Base-by-base conservation (phyloP, 768 basidiomycete genomes). In the Crepidotus variabilis region DNA sequence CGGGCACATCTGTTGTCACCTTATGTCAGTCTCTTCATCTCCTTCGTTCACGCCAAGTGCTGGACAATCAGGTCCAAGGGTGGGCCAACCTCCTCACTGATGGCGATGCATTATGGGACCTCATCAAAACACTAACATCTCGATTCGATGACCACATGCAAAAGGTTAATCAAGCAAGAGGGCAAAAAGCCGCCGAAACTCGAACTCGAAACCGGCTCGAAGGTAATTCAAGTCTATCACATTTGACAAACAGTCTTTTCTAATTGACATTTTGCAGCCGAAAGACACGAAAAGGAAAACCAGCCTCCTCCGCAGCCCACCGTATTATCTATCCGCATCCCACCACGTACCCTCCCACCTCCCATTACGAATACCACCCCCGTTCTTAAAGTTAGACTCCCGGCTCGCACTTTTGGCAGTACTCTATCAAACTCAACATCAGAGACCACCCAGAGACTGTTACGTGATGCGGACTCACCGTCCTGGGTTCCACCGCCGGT, bases 21-120 rank as follows among this genome's bases (percentile, higher is more conserved):
- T 14, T 54, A 21, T 28, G 39, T 16, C 14, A 14, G 2, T 22
- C 39, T 2, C 24, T 54, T 7, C 52, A 54, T 24, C 52, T 54
- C 13, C 23, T 54, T 4, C 52, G 52, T 32, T 54, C 39, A 6
- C 52, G 52, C 7, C 20, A 21, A 47, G 4, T 45, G 2, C 20
- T 54, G 2, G 52, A 54, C 10, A 54, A 22, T 4, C 23, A 54
- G 21, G 11, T 54, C 11, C 6, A 35, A 13, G n/a, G 21, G 11
- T 54, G 52, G 52, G 52, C 1, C 3, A 21, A 46, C 24, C 22
- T 54, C 4, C n/a, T 20, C 7, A 47, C 45, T 6, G 52, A 54
- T 45, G 52, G 52, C 23, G 45, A 54, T 24, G 52, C 52, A 11
- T 23, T 54, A 23, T 54, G 39, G 20, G 24, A 43, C 10, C 24